These are phyloP conservation scores for Salix viminalis DNA, from an alignment of 345 rosid genomes.

Conservation along the genomic window DNA sequence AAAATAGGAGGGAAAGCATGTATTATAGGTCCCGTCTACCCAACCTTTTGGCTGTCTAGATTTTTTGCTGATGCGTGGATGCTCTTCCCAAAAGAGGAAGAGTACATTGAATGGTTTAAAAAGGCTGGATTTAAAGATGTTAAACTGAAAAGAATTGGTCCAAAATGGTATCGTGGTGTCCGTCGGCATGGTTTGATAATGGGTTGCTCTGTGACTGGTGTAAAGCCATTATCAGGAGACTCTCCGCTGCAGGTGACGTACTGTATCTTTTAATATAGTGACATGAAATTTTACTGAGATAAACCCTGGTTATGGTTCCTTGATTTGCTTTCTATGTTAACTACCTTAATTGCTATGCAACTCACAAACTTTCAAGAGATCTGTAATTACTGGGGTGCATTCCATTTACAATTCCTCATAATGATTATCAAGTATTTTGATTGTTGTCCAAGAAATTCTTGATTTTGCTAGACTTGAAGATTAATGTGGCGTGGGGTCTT, in stretches of 20 bases:
- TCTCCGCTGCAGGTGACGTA: conserved; percentile 32
- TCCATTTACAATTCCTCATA: background rate
- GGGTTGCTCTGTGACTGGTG: conserved; percentile 42
- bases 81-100: conserved; percentile 41
- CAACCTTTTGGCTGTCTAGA: conserved; percentile 38
- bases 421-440: background rate
- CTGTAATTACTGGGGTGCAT: background rate
- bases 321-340: background rate
- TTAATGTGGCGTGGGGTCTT: background rate
- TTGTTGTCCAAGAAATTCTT: background rate
- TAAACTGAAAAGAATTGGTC: conserved; percentile 36
- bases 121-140: conserved; percentile 38
- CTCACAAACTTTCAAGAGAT: background rate
- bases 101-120: conserved; percentile 40
- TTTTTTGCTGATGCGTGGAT: conserved; percentile 38
- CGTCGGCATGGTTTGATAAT: conserved; percentile 37
- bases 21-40: conserved; percentile 35
- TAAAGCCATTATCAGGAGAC: conserved; percentile 31
- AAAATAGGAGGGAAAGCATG: conserved; percentile 41
- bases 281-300: background rate
- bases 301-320: background rate
- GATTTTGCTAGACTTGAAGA: background rate
- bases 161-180: conserved; percentile 39
- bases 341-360: background rate
- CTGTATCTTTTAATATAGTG: background rate